phyloP scores from a whole-genome alignment of 2,329 filamentous ascomycete genomes.

The Ceratocystis albifundus region DNA sequence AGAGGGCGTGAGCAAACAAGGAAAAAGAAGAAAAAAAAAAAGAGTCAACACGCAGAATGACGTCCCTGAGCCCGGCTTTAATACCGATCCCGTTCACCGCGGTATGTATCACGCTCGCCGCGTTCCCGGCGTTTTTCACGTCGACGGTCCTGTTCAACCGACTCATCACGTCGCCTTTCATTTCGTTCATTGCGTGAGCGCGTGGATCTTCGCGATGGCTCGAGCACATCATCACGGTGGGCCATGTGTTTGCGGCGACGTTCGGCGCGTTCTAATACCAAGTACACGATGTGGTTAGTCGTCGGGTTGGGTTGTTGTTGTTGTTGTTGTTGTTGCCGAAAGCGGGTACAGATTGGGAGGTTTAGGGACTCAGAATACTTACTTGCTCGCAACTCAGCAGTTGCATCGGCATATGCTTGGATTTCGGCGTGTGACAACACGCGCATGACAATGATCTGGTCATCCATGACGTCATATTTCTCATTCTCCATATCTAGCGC shows the following conservation, averaged over 20 bases:
- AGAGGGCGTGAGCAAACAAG: background rate
- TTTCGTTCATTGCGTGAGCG: constrained; percentile 23
- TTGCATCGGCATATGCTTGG: constrained; percentile 70
- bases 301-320: no score
- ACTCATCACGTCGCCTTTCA: constrained; percentile 17
- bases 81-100: constrained; percentile 1
- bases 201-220: constrained; percentile 20
- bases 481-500: constrained; percentile 79
- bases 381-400: constrained; percentile 67
- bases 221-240: background rate
- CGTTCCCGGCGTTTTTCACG: constrained; percentile 23
- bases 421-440: constrained; percentile 85
- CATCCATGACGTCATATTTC: constrained; percentile 79
- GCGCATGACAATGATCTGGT: constrained; percentile 84
- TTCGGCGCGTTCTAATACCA: background rate
- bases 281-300: no score
- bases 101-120: constrained; percentile 13
- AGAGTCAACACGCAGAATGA: background rate
- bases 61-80: background rate
- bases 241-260: background rate
- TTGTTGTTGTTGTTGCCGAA: no score
- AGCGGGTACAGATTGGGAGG: background rate
- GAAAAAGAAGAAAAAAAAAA: no score
- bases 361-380: constrained; percentile 28
- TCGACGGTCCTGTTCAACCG: constrained; percentile 16